Evolutionary conservation across 768 basidiomycete species (phyloP).

Genomic region (Pleurotus djamor): DNA sequence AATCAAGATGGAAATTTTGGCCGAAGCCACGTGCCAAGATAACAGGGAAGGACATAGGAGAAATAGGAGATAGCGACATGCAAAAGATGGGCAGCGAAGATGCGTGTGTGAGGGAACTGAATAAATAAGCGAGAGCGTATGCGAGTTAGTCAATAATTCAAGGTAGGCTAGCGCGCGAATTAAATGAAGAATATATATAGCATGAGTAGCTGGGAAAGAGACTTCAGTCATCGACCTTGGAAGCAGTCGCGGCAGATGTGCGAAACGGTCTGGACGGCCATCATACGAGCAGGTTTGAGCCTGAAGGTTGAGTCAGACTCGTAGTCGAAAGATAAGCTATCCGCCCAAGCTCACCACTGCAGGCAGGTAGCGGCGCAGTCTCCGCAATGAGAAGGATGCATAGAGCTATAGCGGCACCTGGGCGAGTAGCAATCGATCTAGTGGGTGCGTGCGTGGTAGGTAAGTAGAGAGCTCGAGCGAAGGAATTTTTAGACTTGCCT

Average conservation of each 20-base stretch:
- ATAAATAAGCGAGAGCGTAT: too few species aligned
- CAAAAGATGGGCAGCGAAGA: too few species aligned
- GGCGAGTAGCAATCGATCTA: constrained; percentile 14
- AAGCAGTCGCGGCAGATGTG: constrained; percentile 9
- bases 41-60: not conserved
- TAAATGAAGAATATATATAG: not conserved
- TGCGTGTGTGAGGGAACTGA: too few species aligned
- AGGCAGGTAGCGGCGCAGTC: constrained; percentile 10
- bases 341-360: constrained; percentile 13
- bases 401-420: constrained; percentile 12
- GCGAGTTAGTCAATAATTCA: too few species aligned
- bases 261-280: not conserved
- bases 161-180: too few species aligned
- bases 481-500: not conserved
- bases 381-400: constrained; percentile 8
- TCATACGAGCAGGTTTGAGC: constrained; percentile 11
- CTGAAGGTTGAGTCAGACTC: not conserved
- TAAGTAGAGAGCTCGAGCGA: not conserved
- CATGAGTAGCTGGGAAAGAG: too few species aligned
- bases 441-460: too few species aligned
- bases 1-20: not conserved
- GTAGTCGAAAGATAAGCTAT: not conserved
- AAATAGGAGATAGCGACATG: not conserved
- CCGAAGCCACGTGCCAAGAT: not conserved
- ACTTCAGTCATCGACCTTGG: not conserved